Base-by-base conservation (phyloP, 176 grass and related monocot genomes). In the Eragrostis curvula region DNA sequence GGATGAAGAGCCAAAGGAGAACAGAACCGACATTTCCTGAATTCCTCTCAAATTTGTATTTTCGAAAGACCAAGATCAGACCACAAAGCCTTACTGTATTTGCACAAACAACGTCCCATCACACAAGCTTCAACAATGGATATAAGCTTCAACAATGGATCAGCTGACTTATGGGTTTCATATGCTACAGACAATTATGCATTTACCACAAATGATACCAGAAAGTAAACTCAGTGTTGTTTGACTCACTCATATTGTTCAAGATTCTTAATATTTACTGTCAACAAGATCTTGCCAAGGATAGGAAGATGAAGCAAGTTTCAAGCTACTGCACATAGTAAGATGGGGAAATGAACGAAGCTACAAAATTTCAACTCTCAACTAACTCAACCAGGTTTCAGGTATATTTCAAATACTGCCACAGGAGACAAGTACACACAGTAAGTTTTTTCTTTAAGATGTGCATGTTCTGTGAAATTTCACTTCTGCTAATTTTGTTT, bases 381-480 rank as follows among this genome's bases (percentile, higher is more conserved):
- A 62, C 44, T n/a, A 62, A 61, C 25, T 11, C 29, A 28, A 60
- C 14, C 21, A 20, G 29, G n/a, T 16, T 55, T 65, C 32, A 6
- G 24, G 2, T 41, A n/a, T 61, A 16, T 28, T 51, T 18, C 40
- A 78, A 59, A n/a, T 21, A 20, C 25, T 39, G 66, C 53, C 78
- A 70, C 24, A 79, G 46, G 46, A 12, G 28, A 70, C 8, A 84
- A 63, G 75, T 52, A 79, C 67, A 71, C 2, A 56, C 43, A n/a
- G 10, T 30, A 16, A 30, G n/a, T 0, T 2, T 3, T 64, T 64
- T 64, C 32, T 64, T 3, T 29, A 8, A 14, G 3, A 62, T 13
- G 59, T 29, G 27, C 12, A 64, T 4, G 16, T 64, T 64, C 61
- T 17, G 61, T 32, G 7, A 50, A 45, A 79, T 46, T 29, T 13